Evolutionary conservation across 2,329 filamentous ascomycete genomes (phyloP).

Genomic region (Fusarium odoratissimum): DNA sequence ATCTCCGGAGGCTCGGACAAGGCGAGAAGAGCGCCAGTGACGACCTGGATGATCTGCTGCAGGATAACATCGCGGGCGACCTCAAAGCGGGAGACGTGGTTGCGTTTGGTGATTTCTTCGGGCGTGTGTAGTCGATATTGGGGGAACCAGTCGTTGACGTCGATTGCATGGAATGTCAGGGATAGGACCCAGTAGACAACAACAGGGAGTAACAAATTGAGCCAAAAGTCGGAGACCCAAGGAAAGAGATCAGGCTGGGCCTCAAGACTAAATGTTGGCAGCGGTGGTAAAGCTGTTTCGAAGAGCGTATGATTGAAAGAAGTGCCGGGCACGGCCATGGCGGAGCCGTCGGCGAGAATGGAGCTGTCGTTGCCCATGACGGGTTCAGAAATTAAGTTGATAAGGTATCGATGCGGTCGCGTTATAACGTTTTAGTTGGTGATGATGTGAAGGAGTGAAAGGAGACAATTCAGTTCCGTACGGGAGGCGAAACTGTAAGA

Average conservation of each 20-base stretch:
- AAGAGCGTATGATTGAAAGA: conserved; percentile 64
- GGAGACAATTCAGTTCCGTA: conserved; percentile 4
- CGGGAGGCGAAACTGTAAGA: conserved; percentile 2
- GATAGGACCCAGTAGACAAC: conserved; percentile 91
- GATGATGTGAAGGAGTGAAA: conserved; percentile 11
- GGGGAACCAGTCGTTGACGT: conserved; percentile 85
- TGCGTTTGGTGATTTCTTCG: conserved; percentile 87
- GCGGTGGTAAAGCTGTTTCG: conserved; percentile 76
- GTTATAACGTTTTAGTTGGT: conserved; percentile 8
- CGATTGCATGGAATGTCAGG: conserved; percentile 86
- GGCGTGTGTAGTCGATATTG: conserved; percentile 96
- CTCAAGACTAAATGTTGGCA: conserved; percentile 82
- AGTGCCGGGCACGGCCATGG: conserved; percentile 52
- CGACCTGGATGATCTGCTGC: conserved; percentile 90
- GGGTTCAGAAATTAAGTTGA: conserved; percentile 17
- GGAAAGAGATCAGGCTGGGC: conserved; percentile 78
- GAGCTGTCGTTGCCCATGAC: conserved; percentile 56
- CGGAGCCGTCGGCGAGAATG: conserved; percentile 47
- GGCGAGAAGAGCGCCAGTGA: conserved; percentile 74
- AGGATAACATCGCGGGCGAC: conserved; percentile 91
- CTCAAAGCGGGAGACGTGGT: conserved; percentile 85
- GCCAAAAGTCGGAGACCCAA: conserved; percentile 82
- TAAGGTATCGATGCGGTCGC: conserved; percentile 22
- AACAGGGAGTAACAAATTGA: conserved; percentile 81
- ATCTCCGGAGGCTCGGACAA: conserved; percentile 79